phyloP scores from a whole-genome alignment of 495 filamentous ascomycete genomes.

The Aspergillus asperescens region DNA sequence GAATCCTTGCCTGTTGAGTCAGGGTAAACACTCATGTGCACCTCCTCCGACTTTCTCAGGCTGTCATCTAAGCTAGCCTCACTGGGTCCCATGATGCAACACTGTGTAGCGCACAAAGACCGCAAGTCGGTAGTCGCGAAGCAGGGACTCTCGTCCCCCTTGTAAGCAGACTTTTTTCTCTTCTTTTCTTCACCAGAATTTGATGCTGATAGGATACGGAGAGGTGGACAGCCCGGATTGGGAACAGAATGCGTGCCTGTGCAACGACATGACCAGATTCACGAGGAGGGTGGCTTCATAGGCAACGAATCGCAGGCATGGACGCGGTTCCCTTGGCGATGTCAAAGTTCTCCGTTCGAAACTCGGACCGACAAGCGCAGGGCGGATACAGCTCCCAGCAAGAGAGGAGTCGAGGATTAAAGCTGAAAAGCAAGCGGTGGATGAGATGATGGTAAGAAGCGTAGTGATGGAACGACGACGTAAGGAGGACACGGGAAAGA shows the following conservation, averaged over 20 bases:
- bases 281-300: constrained; percentile 1
- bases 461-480: not conserved
- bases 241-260: constrained; percentile 27
- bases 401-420: not conserved
- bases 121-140: not conserved
- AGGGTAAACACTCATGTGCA: constrained; percentile 4
- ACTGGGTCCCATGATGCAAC: constrained; percentile 17
- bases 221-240: constrained; percentile 23
- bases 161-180: not conserved
- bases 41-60: constrained; percentile 10
- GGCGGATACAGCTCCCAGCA: not conserved
- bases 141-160: constrained; percentile 2
- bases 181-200: constrained; percentile 7
- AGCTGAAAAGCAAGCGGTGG: not conserved
- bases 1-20: constrained; percentile 12
- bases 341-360: constrained; percentile 10
- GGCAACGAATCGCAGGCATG: constrained; percentile 11
- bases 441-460: not conserved
- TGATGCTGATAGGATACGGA: constrained; percentile 13
- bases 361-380: constrained; percentile 2
- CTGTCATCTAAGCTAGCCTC: constrained; percentile 4
- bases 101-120: constrained; percentile 5
- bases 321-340: constrained; percentile 10
- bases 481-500: constrained; percentile 6
- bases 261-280: constrained; percentile 32